phyloP scores from a whole-genome alignment of 208 protist genomes.

The Naegleria fowleri region DNA sequence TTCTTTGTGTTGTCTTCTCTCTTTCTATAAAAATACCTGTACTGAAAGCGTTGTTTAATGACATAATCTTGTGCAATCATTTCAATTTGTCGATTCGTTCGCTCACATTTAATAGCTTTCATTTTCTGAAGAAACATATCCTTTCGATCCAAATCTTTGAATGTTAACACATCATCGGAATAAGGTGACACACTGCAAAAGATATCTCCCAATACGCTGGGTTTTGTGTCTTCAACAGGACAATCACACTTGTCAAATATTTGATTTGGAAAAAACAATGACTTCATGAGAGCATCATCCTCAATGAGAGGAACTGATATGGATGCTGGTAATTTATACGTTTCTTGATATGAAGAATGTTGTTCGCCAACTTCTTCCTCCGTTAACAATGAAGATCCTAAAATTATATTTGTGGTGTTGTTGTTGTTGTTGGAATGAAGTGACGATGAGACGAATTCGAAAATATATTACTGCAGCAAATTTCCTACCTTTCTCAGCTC shows the following conservation, averaged over 20 bases:
- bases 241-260: neutral
- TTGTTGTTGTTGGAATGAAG: no score
- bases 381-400: no score
- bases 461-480: no score
- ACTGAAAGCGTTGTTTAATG: neutral
- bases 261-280: neutral
- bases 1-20: neutral
- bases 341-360: no score
- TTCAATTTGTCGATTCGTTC: neutral
- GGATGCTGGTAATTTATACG: no score
- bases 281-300: neutral
- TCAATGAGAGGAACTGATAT: neutral
- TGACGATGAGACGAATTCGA: no score
- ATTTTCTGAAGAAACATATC: neutral
- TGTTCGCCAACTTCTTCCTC: no score
- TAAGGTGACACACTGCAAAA: neutral
- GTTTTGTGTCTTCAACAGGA: neutral
- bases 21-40: neutral
- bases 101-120: neutral
- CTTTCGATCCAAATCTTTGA: neutral
- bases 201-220: neutral
- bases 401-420: no score
- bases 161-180: neutral
- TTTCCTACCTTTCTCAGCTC: no score
- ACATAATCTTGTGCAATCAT: neutral